These are phyloP conservation scores for Coemansia sp. DNA, from an alignment of 192 early-diverging fungal species.

Conservation along the genomic window DNA sequence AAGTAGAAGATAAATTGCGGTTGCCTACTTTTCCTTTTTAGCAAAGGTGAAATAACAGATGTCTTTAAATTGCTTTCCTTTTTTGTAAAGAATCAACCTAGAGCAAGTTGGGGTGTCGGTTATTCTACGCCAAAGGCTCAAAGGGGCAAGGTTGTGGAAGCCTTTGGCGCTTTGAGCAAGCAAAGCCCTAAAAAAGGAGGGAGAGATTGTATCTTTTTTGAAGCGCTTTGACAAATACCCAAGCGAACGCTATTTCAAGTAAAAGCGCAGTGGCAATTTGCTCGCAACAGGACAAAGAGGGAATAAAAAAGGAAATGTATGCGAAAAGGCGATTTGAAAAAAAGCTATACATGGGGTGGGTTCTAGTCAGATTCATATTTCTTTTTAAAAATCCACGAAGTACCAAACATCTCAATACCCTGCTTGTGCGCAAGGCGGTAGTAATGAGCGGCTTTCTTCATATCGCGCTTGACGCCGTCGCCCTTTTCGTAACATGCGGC, in stretches of 20 bases:
- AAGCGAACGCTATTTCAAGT: neutral
- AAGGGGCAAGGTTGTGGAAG: neutral
- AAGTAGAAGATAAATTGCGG: neutral
- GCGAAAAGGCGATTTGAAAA: neutral
- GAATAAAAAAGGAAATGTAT: neutral
- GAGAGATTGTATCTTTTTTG: too few relatives aligned
- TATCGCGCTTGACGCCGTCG: conserved; percentile 75
- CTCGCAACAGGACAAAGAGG: too few relatives aligned
- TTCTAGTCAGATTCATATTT: conserved; percentile 66
- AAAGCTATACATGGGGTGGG: neutral
- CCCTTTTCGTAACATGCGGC: conserved; percentile 73
- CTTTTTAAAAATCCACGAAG: conserved; percentile 81
- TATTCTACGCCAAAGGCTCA: neutral
- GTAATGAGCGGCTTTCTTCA: conserved; percentile 74
- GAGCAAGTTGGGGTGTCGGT: neutral
- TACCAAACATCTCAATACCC: conserved; percentile 72
- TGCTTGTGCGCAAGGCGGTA: conserved; percentile 75
- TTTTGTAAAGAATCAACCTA: neutral
- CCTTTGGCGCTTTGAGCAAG: neutral
- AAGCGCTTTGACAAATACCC: neutral
- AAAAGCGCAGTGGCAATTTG: neutral
- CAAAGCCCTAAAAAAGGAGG: neutral
- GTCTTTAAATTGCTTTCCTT: neutral
- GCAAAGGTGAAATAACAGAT: neutral
- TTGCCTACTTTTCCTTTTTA: neutral